Evolutionary conservation across 2,329 filamentous ascomycete species (phyloP), one percentile per base, ranked within the genome.

Genomic region (Talaromyces sp.): DNA sequence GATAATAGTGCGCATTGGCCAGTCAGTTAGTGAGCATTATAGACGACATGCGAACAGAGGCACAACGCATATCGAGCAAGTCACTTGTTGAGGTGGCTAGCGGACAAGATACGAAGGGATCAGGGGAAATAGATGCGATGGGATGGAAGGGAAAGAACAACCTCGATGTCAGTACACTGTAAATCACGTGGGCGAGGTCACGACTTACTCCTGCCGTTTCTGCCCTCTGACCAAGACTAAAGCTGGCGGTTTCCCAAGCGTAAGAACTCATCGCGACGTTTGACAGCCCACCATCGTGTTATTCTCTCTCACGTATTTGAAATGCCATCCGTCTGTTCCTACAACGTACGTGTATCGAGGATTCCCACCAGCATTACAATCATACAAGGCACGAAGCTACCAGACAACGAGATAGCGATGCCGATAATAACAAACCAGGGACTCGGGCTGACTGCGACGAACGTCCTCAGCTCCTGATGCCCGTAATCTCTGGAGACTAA

Each of bases 131-230:
- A 56, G 52, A 35, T 22, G 9, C 16, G 39, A 59, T 24, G 35
- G 33, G 22, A 24, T 31, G 58, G 45, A 61, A 52, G 59, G 47
- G 45, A 61, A 52, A 47, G 35, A 61, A n/a, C 11, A 10, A n/a
- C 45, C 33, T 52, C 59, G 49, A 33, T 22, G 35, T 52, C 33
- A 33, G 59, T 43, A 47, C 43, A 61, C 7, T 2, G 45, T 41
- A 39, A 49, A 54, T 62, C 60, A 62, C 60, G 60, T 62, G 60
- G 27, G 19, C 22, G 8, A 24, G 33, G 10, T 24, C 52, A 56
- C 33, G 52, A 16, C 19, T 7, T 39, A 19, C 47, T 52, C 59
- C 22, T 50, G 37, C 45, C 50, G 31, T 54, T 35, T 54, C 19
- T n/a, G 3, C 50, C 50, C 47, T 50, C 24, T 50, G 24, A 50